Base-by-base conservation (phyloP, 2,329 filamentous ascomycete genomes). In the Zymoseptoria passerinii region DNA sequence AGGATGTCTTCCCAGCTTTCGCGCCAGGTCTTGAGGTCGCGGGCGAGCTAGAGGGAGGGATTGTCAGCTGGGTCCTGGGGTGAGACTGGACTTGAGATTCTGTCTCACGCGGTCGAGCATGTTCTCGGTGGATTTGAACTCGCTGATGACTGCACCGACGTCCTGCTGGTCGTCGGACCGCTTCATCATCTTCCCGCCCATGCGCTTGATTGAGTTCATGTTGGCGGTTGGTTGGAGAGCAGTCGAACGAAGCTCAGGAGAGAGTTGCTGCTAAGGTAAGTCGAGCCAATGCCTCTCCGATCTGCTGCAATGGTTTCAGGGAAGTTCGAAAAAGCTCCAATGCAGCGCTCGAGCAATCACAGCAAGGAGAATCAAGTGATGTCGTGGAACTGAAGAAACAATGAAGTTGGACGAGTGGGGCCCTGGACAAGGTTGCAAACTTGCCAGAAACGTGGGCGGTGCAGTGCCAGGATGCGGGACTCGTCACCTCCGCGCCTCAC, bases 41-140 rank as follows among this genome's bases (percentile, higher is more conserved):
- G 87, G 65, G 91, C 83, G 66, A 94, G 83, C 88, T 92, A 65
- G 23, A 29, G 16, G 27, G 7, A 55, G 40, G 61, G 51, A 59
- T 58, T 35, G 52, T 54, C 35, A 61, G 50, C 19, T 40, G 51
- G 54, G n/a, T 54, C 3, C 20, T 10, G 20, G 10, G 8, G 55
- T 8, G 16, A 29, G 29, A 56, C 29, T 50, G 6, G 23, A 23
- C 23, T 23, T 2, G 20, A 53, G 35, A 44, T 6, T 16, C 13
- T 51, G 27, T 40, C 58, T 56, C 77, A 90, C 89, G 79, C 84
- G 85, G 63, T 82, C 80, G 63, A 94, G 79, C 70, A 92, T 81
- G 65, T 82, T 83, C 72, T 94, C 88, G 27, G 86, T 87, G 72
- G 92, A 86, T 66, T 90, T 87, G 70, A 91, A 94, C 68, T 94